These are phyloP conservation scores for Pichia exigua DNA, from an alignment of 805 yeast genomes.

Conservation along the genomic window DNA sequence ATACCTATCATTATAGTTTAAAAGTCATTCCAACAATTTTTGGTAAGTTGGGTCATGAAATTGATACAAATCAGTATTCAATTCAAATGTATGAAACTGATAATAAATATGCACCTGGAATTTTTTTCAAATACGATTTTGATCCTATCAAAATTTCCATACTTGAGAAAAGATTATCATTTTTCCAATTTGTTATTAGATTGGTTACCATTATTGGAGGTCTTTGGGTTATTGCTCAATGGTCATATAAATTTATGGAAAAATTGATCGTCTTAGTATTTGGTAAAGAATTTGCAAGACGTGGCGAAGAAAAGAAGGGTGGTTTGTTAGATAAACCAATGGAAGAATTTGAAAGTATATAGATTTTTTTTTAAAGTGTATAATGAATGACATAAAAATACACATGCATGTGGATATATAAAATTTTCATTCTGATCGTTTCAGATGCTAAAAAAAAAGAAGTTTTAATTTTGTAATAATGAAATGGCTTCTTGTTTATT, in stretches of 20 bases:
- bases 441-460: too few species aligned
- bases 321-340: constrained; percentile 25
- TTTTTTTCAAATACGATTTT: constrained; percentile 76
- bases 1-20: constrained; percentile 56
- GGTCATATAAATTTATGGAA: constrained; percentile 54
- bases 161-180: constrained; percentile 66
- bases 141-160: constrained; percentile 75
- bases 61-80: constrained; percentile 85
- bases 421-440: background rate
- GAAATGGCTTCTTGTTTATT: constrained; percentile 12
- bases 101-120: constrained; percentile 53
- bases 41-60: constrained; percentile 56
- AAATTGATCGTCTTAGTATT: constrained; percentile 39
- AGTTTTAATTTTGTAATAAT: constrained; percentile 4
- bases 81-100: constrained; percentile 37
- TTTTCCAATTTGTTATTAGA: constrained; percentile 68
- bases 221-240: constrained; percentile 58
- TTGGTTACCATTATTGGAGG: constrained; percentile 82
- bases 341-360: constrained; percentile 24
- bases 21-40: constrained; percentile 81
- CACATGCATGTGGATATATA: background rate
- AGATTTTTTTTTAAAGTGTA: background rate
- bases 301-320: constrained; percentile 39
- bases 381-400: background rate
- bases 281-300: constrained; percentile 49